Evolutionary conservation across 2,329 filamentous ascomycete genomes (phyloP), one percentile per base, ranked within the genome.

Genomic region (Fusarium nisikadoi): DNA sequence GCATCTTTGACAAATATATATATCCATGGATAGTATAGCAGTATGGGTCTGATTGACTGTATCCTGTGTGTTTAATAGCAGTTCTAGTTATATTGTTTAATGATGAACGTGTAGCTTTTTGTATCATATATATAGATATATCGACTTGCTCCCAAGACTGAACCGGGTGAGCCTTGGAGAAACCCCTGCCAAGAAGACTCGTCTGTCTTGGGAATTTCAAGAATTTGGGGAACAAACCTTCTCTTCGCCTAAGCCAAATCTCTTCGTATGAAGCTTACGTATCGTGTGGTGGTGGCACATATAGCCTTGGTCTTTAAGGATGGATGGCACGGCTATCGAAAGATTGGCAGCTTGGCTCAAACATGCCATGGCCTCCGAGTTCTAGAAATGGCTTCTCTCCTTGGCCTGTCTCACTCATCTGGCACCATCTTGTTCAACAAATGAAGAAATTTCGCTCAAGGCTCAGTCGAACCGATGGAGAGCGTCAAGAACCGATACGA

Each of bases 401-500:
- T 64, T 57, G 31, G 20, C 35, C 20, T 20, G 17, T 36, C 36
- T 50, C 27, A 45, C 36, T 55, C 27, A 46, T 54, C 29, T 39
- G 38, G 36, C 52, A 53, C 66, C 46, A 39, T 59, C 25, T 38
- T 41, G 23, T 46, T 50, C 45, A 25, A 56, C n/a, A 50, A 16
- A 27, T 38, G 65, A 59, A 73, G 56, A 66, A 8, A 62, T 70
- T 71, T 71, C 36, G 25, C 23, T 31, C 20, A 25, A 41, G 64
- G 41, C 59, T 62, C 47, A 62, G 42, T 55, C 47, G 29, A 54
- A 42, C 68, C 60, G 71, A 62, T 45, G 45, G 43, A 72, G 67
- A 65, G 56, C 61, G 56, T 72, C 55, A 46, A 56, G 55, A 71
- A 58, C 70, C 59, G 64, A 67, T 59, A 53, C 45, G 61, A 70